phyloP scores from a whole-genome alignment of 345 rosid genomes.

The Schrenkiella parvula region DNA sequence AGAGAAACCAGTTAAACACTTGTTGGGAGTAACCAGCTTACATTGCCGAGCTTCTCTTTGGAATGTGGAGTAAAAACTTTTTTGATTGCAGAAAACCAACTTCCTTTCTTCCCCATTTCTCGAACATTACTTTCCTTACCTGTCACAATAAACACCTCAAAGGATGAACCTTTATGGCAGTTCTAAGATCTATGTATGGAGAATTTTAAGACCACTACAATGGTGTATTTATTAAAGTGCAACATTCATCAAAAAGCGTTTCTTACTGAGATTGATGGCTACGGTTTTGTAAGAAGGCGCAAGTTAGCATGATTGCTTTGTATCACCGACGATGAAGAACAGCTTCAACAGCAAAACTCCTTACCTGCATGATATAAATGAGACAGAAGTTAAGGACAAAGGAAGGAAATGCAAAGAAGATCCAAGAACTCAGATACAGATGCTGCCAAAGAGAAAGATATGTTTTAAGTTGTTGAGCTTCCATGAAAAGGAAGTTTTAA shows the following conservation, averaged over 20 bases:
- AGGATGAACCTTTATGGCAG: constrained; percentile 9
- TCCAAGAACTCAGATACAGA: constrained; percentile 13
- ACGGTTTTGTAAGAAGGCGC: not conserved
- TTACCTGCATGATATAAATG: constrained; percentile 13
- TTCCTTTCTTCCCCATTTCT: constrained; percentile 90
- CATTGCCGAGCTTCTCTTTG: constrained; percentile 71
- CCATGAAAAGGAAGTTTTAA: constrained; percentile 35
- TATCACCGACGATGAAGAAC: not conserved
- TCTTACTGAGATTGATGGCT: constrained; percentile 15
- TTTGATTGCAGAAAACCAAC: constrained; percentile 94
- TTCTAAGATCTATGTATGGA: constrained; percentile 26
- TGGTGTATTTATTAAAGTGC: not conserved
- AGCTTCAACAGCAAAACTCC: constrained; percentile 1
- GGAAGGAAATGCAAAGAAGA: constrained; percentile 17
- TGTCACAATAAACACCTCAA: constrained; percentile 20
- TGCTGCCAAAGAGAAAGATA: constrained; percentile 25
- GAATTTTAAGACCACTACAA: not conserved
- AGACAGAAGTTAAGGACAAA: constrained; percentile 8
- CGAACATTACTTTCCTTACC: constrained; percentile 61
- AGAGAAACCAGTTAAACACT: not conserved
- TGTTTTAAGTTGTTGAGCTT: constrained; percentile 29
- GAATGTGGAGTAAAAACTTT: constrained; percentile 65
- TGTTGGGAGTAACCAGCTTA: constrained; percentile 23
- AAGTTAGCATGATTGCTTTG: constrained; percentile 16
- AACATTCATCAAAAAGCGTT: not conserved